Conservation (phyloP, 1,139 yeast genomes). For the Magnusiomyces sp. region DNA sequence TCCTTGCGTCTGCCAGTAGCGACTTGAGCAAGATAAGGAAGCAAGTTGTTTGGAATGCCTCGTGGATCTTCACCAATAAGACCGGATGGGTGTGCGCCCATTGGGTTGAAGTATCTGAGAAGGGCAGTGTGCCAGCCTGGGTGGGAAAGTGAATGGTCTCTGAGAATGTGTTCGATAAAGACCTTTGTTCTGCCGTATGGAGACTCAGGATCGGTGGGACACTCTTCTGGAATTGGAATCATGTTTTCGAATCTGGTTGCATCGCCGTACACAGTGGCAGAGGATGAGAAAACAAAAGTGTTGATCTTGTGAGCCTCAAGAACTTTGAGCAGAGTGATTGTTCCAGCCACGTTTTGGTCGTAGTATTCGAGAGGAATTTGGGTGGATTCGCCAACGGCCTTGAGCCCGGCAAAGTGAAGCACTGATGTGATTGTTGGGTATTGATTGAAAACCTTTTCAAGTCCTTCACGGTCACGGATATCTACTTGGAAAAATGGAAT, state of each 20-base stretch:
- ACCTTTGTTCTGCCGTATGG: constrained; percentile 73
- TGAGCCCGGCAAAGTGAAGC: constrained; percentile 78
- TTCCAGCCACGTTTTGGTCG: constrained; percentile 61
- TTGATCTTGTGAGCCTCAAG: constrained; percentile 43
- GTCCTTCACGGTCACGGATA: constrained; percentile 43
- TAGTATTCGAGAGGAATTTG: constrained; percentile 63
- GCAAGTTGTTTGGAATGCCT: constrained; percentile 67
- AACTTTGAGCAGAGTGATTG: constrained; percentile 49
- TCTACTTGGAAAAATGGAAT: constrained; percentile 58
- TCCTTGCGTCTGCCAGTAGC: constrained; percentile 66
- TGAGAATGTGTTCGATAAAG: constrained; percentile 54
- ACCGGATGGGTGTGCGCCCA: constrained; percentile 82
- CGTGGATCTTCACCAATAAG: constrained; percentile 72
- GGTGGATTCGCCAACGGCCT: constrained; percentile 80
- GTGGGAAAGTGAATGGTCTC: constrained; percentile 47
- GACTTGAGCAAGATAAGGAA: constrained; percentile 71
- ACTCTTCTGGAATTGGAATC: constrained; percentile 74
- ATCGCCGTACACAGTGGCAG: constrained; percentile 82
- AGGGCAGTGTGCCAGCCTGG: constrained; percentile 54
- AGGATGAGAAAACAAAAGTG: constrained; percentile 65
- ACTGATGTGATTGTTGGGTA: constrained; percentile 50
- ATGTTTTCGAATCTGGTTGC: constrained; percentile 64
- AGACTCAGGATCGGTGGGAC: constrained; percentile 68
- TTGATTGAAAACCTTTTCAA: constrained; percentile 42
- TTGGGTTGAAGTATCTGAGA: constrained; percentile 71